phyloP scores from a whole-genome alignment of 805 yeast species.

The Cyberlindnera misumaiensis region DNA sequence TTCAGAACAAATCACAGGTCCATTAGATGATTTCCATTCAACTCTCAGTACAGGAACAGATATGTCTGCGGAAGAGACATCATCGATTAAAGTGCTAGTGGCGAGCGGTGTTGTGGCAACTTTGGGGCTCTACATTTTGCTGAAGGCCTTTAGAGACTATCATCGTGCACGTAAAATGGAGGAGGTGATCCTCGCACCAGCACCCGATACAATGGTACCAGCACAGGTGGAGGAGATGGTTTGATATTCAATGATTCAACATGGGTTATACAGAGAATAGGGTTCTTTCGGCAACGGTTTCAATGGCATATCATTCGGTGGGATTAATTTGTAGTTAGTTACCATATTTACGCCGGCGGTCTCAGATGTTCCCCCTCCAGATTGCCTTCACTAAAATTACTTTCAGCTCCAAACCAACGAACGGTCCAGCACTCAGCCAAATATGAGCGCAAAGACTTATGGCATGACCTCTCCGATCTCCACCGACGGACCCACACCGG shows the following conservation, averaged over 20 bases:
- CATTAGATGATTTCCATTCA: conserved; percentile 21
- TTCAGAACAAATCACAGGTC: conserved; percentile 19
- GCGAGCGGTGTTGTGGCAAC: conserved; percentile 58
- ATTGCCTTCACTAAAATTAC: too few species aligned
- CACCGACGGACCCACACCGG: conserved; percentile 73
- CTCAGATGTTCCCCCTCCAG: not conserved
- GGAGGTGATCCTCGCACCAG: conserved; percentile 45
- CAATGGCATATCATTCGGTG: too few species aligned
- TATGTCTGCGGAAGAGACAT: conserved; percentile 6
- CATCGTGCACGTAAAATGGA: conserved; percentile 75
- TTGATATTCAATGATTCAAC: too few species aligned
- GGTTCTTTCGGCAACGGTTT: too few species aligned
- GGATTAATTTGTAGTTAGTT: not conserved
- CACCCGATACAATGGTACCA: conserved; percentile 11
- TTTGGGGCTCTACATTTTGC: conserved; percentile 58
- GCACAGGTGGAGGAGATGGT: conserved; percentile 6
- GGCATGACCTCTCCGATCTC: conserved; percentile 59
- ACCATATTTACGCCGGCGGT: not conserved
- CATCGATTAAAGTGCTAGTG: conserved; percentile 19
- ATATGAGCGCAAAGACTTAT: conserved; percentile 13
- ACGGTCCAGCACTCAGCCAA: too few species aligned
- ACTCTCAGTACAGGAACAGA: conserved; percentile 16
- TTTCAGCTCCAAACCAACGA: too few species aligned
- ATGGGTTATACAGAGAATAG: too few species aligned
- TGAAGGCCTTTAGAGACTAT: conserved; percentile 68